Percentiles rank a stretch among this genome's conserved stretches.
Evolutionary conservation across 1,284 basidiomycete genomes (phyloP).

Genomic region (Rhodotorula sp.): DNA sequence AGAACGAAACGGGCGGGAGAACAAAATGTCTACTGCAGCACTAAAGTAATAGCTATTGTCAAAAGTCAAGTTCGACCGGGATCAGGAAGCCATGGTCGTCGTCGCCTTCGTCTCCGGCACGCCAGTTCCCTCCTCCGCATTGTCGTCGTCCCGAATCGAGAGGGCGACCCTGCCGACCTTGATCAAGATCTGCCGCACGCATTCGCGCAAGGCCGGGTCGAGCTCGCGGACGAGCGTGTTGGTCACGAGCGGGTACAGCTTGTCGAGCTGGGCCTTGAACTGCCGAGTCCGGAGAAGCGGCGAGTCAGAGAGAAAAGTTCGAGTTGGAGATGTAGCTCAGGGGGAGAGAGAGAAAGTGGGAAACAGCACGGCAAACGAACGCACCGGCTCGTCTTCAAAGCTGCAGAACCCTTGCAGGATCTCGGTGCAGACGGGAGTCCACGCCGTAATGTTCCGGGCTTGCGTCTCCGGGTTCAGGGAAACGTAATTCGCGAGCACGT

Average conservation of each 20-base stretch:
- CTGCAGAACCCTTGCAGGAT: conserved; percentile 84
- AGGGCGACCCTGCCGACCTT: conserved; percentile 38
- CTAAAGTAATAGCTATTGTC: too few species aligned
- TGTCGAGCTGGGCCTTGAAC: conserved; percentile 76
- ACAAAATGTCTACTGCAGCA: background rate
- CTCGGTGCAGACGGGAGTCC: conserved; percentile 95
- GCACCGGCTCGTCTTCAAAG: conserved; percentile 82
- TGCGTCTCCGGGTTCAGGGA: conserved; percentile 87
- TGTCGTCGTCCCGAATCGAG: conserved; percentile 8
- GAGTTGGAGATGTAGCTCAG: background rate
- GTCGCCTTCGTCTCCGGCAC: background rate
- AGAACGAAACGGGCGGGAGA: background rate
- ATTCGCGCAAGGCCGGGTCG: conserved; percentile 72
- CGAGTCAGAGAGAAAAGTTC: background rate
- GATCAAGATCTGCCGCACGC: conserved; percentile 71
- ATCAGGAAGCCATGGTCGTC: background rate
- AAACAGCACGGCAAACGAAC: conserved; percentile 47
- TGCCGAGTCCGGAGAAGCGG: conserved; percentile 48
- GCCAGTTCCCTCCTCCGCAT: background rate
- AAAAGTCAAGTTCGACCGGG: background rate
- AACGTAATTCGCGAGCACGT: conserved; percentile 86
- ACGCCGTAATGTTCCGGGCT: conserved; percentile 91
- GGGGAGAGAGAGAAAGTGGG: background rate
- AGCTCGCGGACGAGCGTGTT: conserved; percentile 77
- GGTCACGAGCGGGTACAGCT: conserved; percentile 80